Percentiles rank a stretch among this genome's conserved stretches.
Evolutionary conservation across 305 asterid species (phyloP).

Genomic region (Stenogyne calaminthoides): DNA sequence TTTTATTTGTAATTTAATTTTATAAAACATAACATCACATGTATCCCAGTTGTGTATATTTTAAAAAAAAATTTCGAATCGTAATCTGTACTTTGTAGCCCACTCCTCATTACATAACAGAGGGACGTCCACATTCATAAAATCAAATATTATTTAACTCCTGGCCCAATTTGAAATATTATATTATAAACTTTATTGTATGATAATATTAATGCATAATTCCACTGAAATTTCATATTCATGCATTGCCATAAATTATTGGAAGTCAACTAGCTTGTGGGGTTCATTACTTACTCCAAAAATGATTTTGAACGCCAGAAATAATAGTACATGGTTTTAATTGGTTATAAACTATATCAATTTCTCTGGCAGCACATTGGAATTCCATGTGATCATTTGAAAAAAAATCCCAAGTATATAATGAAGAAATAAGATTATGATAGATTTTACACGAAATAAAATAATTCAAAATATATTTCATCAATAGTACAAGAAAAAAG

Average conservation of each 20-base stretch:
- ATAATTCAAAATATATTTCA: no score
- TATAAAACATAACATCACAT: conserved; percentile 19
- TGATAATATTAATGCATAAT: not conserved
- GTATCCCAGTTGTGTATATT: conserved; percentile 9
- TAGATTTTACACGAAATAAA: no score
- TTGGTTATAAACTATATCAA: no score
- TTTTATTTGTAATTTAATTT: not conserved
- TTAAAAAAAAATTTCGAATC: not conserved
- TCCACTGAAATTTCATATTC: not conserved
- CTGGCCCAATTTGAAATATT: conserved; percentile 17
- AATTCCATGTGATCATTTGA: no score
- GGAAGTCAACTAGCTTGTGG: conserved; percentile 26
- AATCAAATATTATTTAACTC: not conserved
- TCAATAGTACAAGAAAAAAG: no score
- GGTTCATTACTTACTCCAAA: conserved; percentile 1
- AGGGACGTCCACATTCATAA: conserved; percentile 28
- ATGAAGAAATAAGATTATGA: no score
- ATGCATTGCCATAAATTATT: not conserved
- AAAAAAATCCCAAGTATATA: no score
- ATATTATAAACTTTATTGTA: not conserved
- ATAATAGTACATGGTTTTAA: not conserved
- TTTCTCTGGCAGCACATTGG: no score
- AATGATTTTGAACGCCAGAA: not conserved
- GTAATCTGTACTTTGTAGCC: conserved; percentile 32
- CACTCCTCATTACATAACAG: conserved; percentile 32